Evolutionary conservation across 495 filamentous ascomycete genomes (phyloP).

Genomic region (Penicillium lagena): DNA sequence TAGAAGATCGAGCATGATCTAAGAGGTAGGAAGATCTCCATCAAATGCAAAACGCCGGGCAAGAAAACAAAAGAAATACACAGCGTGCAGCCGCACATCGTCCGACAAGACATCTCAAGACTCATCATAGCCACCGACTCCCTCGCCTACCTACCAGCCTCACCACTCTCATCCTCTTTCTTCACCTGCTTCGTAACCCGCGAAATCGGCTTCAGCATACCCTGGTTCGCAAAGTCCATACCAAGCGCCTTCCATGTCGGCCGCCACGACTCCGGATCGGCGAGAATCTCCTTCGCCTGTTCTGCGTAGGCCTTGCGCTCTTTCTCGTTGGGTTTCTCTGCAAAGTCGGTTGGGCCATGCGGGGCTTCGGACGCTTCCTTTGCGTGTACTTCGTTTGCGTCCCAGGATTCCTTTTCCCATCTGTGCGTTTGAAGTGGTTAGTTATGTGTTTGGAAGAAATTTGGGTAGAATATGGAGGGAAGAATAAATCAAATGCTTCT

Average conservation of each 20-base stretch:
- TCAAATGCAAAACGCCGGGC: neutral
- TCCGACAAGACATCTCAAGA: neutral
- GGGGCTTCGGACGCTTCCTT: slow-evolving; percentile 13
- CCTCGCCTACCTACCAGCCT: too few species aligned
- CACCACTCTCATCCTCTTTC: neutral
- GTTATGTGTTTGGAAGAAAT: too few species aligned
- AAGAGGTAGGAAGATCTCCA: too few species aligned
- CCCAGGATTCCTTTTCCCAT: slow-evolving; percentile 44
- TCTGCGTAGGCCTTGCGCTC: slow-evolving; percentile 29
- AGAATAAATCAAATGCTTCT: neutral
- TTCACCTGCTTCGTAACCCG: neutral
- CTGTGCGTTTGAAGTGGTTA: slow-evolving; percentile 17
- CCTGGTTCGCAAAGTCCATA: slow-evolving; percentile 16
- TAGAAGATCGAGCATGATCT: too few species aligned
- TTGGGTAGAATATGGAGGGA: neutral
- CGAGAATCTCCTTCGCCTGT: slow-evolving; percentile 54
- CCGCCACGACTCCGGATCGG: slow-evolving; percentile 30
- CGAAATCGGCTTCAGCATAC: neutral
- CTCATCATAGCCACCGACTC: too few species aligned
- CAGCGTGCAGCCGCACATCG: neutral
- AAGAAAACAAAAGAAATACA: neutral
- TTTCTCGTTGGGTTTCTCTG: slow-evolving; percentile 21
- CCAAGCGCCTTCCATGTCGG: slow-evolving; percentile 44
- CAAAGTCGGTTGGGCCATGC: slow-evolving; percentile 6
- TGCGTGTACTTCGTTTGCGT: slow-evolving; percentile 21